Evolutionary conservation across 495 filamentous ascomycete species (phyloP).

Genomic region (Neurospora discreta): DNA sequence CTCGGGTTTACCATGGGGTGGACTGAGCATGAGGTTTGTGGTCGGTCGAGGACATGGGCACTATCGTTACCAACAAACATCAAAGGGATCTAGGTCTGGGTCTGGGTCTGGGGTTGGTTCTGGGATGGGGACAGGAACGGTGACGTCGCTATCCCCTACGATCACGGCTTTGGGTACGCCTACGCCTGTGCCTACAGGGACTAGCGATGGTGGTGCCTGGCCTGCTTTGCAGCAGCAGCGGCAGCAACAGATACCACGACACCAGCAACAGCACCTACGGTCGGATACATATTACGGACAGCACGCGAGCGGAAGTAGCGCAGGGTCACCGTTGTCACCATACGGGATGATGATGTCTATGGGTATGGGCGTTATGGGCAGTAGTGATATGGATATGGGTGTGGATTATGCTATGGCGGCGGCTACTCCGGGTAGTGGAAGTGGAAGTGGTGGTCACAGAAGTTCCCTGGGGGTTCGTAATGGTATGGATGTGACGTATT

Average conservation of each 20-base stretch:
- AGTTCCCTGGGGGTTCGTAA: not conserved
- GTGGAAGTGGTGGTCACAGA: not conserved
- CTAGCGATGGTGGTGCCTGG: not conserved
- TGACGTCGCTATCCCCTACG: not conserved
- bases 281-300: not conserved
- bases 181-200: not conserved
- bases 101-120: no score
- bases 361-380: not conserved
- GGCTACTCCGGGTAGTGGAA: not conserved
- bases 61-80: not conserved
- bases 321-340: not conserved
- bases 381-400: not conserved
- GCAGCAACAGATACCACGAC: not conserved
- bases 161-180: not conserved
- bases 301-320: not conserved
- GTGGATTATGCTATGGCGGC: not conserved
- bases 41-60: conserved; percentile 37
- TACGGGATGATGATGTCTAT: not conserved
- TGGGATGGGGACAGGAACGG: not conserved
- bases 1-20: conserved; percentile 55
- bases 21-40: conserved; percentile 44
- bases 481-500: not conserved
- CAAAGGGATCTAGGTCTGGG: not conserved
- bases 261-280: not conserved
- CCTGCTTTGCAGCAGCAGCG: not conserved